Conservation (phyloP, 2,329 filamentous ascomycete genomes). For the Pseudocercospora vitis region DNA sequence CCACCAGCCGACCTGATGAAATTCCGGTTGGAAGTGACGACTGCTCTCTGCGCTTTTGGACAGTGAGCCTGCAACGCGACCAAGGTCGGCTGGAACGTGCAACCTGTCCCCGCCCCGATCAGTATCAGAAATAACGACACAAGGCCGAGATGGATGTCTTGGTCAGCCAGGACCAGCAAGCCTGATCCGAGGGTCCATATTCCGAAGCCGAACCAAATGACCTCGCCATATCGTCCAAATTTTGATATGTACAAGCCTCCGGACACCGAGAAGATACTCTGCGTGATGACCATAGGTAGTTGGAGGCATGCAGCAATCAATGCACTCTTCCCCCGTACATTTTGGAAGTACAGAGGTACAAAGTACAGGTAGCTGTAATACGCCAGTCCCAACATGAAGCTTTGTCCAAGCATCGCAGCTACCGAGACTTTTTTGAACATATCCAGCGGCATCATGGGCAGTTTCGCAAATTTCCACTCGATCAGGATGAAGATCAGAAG, state of each 20-base stretch:
- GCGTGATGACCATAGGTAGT: slow-evolving; percentile 51
- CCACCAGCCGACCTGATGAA: slow-evolving; percentile 63
- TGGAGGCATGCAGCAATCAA: slow-evolving; percentile 54
- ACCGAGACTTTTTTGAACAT: slow-evolving; percentile 60
- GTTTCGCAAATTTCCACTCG: slow-evolving; percentile 56
- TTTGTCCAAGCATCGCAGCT: slow-evolving; percentile 57
- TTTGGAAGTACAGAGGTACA: slow-evolving; percentile 60
- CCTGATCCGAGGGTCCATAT: slow-evolving; percentile 56
- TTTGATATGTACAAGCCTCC: slow-evolving; percentile 61
- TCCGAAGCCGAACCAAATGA: slow-evolving; percentile 54
- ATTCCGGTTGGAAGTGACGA: slow-evolving; percentile 63
- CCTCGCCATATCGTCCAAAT: slow-evolving; percentile 58
- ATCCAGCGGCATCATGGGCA: slow-evolving; percentile 60
- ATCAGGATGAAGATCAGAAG: slow-evolving; percentile 52
- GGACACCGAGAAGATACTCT: slow-evolving; percentile 49
- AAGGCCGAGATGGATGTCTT: slow-evolving; percentile 47
- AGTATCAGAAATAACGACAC: slow-evolving; percentile 55
- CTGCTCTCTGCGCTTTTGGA: slow-evolving; percentile 57
- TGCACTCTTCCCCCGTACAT: slow-evolving; percentile 50
- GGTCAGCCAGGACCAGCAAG: slow-evolving; percentile 53
- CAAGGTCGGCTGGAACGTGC: slow-evolving; percentile 54
- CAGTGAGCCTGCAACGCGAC: slow-evolving; percentile 54
- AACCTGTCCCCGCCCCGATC: slow-evolving; percentile 56
- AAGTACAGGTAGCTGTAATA: slow-evolving; percentile 63
- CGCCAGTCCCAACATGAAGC: slow-evolving; percentile 60